Evolutionary conservation across 441 rosid genomes (phyloP).

Genomic region (Pelargonium australe): DNA sequence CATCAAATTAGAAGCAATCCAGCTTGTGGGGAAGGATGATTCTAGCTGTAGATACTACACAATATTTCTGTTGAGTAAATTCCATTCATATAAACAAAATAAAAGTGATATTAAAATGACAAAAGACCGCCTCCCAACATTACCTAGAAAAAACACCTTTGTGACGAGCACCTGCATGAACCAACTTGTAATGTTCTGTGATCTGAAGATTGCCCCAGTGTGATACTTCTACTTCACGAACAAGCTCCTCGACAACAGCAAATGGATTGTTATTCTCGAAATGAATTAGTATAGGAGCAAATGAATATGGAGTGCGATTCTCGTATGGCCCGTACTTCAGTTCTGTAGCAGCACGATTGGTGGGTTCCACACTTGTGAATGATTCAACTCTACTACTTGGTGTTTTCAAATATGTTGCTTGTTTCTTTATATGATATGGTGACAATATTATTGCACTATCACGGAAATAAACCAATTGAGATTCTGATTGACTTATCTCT

Average conservation of each 20-base stretch:
- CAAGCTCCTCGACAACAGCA: constrained; percentile 97
- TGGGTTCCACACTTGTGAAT: constrained; percentile 75
- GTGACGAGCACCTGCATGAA: constrained; percentile 90
- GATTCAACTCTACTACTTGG: constrained; percentile 82
- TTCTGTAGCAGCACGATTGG: constrained; percentile 64
- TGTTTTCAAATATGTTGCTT: constrained; percentile 65
- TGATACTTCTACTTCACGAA: constrained; percentile 87
- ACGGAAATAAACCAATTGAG: constrained; percentile 79
- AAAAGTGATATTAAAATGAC: neutral
- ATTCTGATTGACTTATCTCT: constrained; percentile 87
- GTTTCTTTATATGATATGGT: constrained; percentile 72
- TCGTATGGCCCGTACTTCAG: constrained; percentile 88
- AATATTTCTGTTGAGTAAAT: neutral
- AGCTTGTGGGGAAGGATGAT: neutral
- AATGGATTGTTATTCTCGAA: constrained; percentile 93
- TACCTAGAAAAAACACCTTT: constrained; percentile 96
- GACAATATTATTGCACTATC: constrained; percentile 76
- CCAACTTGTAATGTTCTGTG: constrained; percentile 80
- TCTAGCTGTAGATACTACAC: neutral
- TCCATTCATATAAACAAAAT: neutral
- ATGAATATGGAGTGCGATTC: constrained; percentile 59
- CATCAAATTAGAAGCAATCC: neutral
- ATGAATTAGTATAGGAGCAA: constrained; percentile 73
- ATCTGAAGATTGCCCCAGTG: constrained; percentile 98
- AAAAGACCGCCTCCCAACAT: constrained; percentile 11